Base-by-base conservation (phyloP, 371 early-diverging fungal species). In the Phascolomyces articulosus region DNA sequence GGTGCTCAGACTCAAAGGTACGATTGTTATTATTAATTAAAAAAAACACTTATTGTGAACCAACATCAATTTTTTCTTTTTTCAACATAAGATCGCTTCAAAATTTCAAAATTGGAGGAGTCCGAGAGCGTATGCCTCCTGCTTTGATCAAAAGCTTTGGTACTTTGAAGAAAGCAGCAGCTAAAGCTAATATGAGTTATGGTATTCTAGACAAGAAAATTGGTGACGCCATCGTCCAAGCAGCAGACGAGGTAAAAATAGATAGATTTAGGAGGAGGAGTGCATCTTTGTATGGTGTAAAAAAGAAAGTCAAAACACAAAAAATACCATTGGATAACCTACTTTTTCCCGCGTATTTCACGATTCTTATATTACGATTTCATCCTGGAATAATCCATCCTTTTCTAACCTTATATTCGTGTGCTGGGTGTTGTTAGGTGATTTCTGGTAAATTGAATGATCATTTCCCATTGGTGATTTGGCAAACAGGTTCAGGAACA, bases 1-100 rank as follows among this genome's bases (percentile, higher is more conserved):
- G 96, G 95, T 59, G 93, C 94, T 54, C 96, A 95, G 76, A 95
- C 96, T 11, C 93, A 94, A 73, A 87, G 95, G 86, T 88, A 73
- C n/a, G n/a, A n/a, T n/a, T n/a, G n/a, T n/a, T n/a, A n/a, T n/a
- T n/a, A n/a, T n/a, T n/a, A n/a, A n/a, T n/a, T n/a, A n/a, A n/a
- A n/a, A n/a, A n/a, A n/a, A n/a, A n/a, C n/a, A n/a, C n/a, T n/a
- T n/a, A n/a, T n/a, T n/a, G n/a, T n/a, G n/a, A n/a, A n/a, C n/a
- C n/a, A n/a, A n/a, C n/a, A n/a, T n/a, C n/a, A 40, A 21, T 2
- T 34, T 34, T 34, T 34, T 9, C 34, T 10, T 27, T 41, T 13
- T 16, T 49, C 26, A 57, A 47, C 26, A 20, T 47, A 21, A 78
- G 91, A 76, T 83, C 90, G 70, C 71, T 85, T 41, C 86, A 89